Conservation (phyloP, 306 rosid species). For the Cicer pinnatifidum region DNA sequence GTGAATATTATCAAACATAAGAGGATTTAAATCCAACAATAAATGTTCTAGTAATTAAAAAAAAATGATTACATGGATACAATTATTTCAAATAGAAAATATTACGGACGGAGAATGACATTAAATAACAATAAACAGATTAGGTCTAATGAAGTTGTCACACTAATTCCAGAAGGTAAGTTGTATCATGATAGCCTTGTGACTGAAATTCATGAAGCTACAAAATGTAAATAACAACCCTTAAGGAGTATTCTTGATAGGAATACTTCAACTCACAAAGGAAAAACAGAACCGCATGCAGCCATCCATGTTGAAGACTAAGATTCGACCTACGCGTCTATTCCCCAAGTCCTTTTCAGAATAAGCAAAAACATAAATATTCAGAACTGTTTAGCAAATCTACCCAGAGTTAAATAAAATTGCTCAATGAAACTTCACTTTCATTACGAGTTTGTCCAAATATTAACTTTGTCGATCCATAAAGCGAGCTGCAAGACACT, state of each 20-base stretch:
- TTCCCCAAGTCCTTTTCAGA: background rate
- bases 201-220: background rate
- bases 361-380: background rate
- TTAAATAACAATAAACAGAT: slow-evolving; percentile 44
- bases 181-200: slow-evolving; percentile 12
- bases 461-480: too few species aligned
- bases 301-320: background rate
- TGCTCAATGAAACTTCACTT: too few species aligned
- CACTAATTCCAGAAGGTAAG: slow-evolving; percentile 28
- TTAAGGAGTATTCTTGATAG: slow-evolving; percentile 10
- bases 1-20: too few species aligned
- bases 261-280: slow-evolving; percentile 24
- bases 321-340: background rate
- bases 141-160: slow-evolving; percentile 45
- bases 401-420: too few species aligned
- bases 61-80: too few species aligned
- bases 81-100: too few species aligned
- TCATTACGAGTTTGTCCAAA: too few species aligned
- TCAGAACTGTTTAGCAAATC: slow-evolving; percentile 9
- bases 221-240: slow-evolving; percentile 17
- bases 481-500: too few species aligned
- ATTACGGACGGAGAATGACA: slow-evolving; percentile 1
- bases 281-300: slow-evolving; percentile 33
- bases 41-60: too few species aligned
- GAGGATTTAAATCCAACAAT: too few species aligned